Evolutionary conservation across 176 grass and related monocot species (phyloP), one percentile per base, ranked within the genome.

Genomic region (Carex parvula): DNA sequence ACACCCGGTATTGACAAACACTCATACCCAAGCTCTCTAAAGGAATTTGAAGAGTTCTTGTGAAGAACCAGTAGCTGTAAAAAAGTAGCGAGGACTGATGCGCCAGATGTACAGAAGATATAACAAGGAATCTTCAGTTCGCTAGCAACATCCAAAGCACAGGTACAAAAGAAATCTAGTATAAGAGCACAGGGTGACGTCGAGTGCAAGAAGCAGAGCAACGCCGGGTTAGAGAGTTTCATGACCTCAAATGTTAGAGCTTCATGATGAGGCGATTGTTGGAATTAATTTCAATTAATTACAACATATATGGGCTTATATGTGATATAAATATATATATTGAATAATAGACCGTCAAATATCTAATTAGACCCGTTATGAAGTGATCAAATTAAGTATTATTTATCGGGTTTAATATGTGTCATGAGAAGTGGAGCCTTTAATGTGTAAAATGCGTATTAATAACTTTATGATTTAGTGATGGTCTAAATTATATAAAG

Each of bases 91-190:
- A 83, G 29, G 70, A 64, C n/a, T 41, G 76, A 8, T 20, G 69
- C 81, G 55, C 83, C 33, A 2, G 84, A 60, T 24, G 90, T 84
- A 54, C 42, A 61, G 81, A 87, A 94, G 22, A 90, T 33, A 69
- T 91, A 91, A 0, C 83, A 84, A 37, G 89, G 92, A 37, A 91
- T 57, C 29, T 82, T 79, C 60, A 94, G 81, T 37, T 92, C 84
- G 6, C 32, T 14, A 18, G 88, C 90, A 20, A 90, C 84, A 46
- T 90, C 70, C 0, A 87, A 33, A 9, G 84, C 83, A 54, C 77
- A 26, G 37, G 68, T 4, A 75, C 88, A 92, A 73, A 92, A 94
- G 17, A 81, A 85, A 75, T 90, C 88, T 79, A 94, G 3, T 37
- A 94, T 18, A 50, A 88, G 81, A 41, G 82, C 84, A 44, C 64